Percentiles rank a stretch among this genome's conserved stretches.
phyloP scores from a whole-genome alignment of 2,329 filamentous ascomycete genomes.

The Ophiostoma montium region DNA sequence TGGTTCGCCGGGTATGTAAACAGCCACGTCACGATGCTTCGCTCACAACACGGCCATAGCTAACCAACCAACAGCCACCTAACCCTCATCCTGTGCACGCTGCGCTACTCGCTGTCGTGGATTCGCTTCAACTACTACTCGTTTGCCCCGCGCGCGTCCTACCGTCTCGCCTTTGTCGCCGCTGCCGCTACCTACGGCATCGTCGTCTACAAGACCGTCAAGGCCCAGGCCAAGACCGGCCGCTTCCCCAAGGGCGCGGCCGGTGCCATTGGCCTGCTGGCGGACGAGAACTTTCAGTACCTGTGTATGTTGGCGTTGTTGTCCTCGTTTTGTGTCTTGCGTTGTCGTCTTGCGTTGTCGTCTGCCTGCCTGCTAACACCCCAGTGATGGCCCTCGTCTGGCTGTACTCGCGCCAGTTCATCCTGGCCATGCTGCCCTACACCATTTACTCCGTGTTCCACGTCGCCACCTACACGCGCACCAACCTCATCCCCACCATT shows the following conservation, averaged over 20 bases:
- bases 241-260: conserved; percentile 34
- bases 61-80: conserved; percentile 48
- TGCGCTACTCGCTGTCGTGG: conserved; percentile 76
- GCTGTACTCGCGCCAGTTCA: conserved; percentile 82
- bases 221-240: conserved; percentile 49
- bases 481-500: conserved; percentile 80
- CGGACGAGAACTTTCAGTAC: conserved; percentile 97
- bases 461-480: conserved; percentile 89
- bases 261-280: conserved; percentile 51
- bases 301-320: conserved; percentile 54
- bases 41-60: conserved; percentile 22
- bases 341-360: background rate
- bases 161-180: conserved; percentile 79
- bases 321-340: background rate
- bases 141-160: conserved; percentile 64
- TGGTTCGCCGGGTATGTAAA: conserved; percentile 61
- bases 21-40: too few relatives aligned
- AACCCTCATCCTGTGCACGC: conserved; percentile 66
- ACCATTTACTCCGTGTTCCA: conserved; percentile 97
- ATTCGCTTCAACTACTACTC: conserved; percentile 78
- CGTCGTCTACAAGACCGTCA: conserved; percentile 91
- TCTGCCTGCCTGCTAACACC: conserved; percentile 12
- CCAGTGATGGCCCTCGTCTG: conserved; percentile 86
- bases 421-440: conserved; percentile 84
- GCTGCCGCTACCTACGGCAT: conserved; percentile 92